A percentile compares a stretch with the other conserved stretches of the same genome.
Evolutionary conservation across 345 rosid genomes (phyloP).

Genomic region (Punica granatum): DNA sequence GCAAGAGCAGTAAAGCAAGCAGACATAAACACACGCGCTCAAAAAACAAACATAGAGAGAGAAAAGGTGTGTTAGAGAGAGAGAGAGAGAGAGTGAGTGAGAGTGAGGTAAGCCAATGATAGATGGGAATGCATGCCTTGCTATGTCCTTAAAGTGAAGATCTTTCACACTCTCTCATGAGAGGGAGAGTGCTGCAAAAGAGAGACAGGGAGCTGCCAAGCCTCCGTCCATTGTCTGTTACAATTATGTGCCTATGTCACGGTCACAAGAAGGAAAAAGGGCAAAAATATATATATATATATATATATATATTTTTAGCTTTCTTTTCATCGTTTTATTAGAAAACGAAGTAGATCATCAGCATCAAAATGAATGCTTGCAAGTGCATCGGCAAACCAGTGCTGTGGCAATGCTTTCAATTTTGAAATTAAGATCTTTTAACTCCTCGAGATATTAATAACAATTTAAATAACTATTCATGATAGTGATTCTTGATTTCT

Average conservation of each 20-base stretch:
- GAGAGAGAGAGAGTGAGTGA: constrained; percentile 19
- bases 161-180: constrained; percentile 10
- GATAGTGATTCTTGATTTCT: no score
- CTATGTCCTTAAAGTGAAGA: not conserved
- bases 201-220: constrained; percentile 42
- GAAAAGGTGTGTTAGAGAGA: constrained; percentile 21
- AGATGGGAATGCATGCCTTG: constrained; percentile 10
- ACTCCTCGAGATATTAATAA: no score
- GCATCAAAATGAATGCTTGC: not conserved
- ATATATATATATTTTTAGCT: not conserved
- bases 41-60: constrained; percentile 25
- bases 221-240: constrained; percentile 20
- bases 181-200: constrained; percentile 6
- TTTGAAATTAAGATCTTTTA: not conserved
- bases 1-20: constrained; percentile 8
- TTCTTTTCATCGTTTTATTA: not conserved
- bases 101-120: constrained; percentile 15
- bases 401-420: not conserved
- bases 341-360: no score
- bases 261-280: not conserved
- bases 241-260: not conserved
- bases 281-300: no score
- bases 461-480: no score
- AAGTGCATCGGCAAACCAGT: not conserved
- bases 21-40: constrained; percentile 17